Evolutionary conservation across 1,139 yeast species (phyloP).

Genomic region (Saccharomyces hybrid): DNA sequence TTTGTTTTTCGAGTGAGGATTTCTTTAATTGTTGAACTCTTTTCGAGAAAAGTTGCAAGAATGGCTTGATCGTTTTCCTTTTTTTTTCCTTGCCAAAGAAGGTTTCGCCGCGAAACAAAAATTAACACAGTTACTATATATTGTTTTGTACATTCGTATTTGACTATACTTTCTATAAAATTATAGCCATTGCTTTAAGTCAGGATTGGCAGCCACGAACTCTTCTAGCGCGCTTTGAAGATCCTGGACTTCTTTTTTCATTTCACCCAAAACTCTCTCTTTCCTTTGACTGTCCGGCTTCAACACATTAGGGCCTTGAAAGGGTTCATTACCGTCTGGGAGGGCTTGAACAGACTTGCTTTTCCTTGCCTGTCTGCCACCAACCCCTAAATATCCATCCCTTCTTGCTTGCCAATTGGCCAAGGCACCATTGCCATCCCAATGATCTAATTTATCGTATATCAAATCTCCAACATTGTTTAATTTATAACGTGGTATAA

Average conservation of each 20-base stretch:
- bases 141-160: neutral
- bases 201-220: slow-evolving; percentile 4
- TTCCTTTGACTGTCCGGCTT: slow-evolving; percentile 71
- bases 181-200: neutral
- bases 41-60: neutral
- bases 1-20: neutral
- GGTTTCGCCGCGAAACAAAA: neutral
- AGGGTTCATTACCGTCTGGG: slow-evolving; percentile 40
- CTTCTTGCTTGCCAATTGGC: slow-evolving; percentile 31
- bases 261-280: slow-evolving; percentile 38
- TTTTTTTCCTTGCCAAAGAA: neutral
- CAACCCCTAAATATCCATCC: slow-evolving; percentile 14
- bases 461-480: slow-evolving; percentile 70
- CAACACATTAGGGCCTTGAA: slow-evolving; percentile 45
- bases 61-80: neutral
- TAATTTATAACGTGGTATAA: slow-evolving; percentile 67
- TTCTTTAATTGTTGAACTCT: neutral
- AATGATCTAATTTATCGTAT: slow-evolving; percentile 53
- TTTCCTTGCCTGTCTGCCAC: slow-evolving; percentile 29
- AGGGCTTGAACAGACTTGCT: slow-evolving; percentile 34
- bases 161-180: neutral
- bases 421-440: slow-evolving; percentile 33
- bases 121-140: neutral
- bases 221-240: slow-evolving; percentile 6
- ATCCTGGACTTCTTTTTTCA: slow-evolving; percentile 13